phyloP scores from a whole-genome alignment of 2,329 filamentous ascomycete species.

The Fusarium humuli region DNA sequence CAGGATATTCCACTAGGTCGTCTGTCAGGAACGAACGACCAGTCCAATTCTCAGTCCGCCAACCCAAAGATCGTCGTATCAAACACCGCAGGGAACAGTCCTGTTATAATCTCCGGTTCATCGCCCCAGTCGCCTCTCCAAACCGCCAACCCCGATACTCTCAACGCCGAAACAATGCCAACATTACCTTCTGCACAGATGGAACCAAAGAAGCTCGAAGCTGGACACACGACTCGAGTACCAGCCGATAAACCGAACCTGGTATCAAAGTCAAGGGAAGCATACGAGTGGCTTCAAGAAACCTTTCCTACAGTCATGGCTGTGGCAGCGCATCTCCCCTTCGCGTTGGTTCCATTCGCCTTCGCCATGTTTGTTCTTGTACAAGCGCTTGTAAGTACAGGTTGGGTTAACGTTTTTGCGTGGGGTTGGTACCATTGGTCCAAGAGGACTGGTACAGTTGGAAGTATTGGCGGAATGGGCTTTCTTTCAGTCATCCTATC shows the following conservation, averaged over 20 bases:
- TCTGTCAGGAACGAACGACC: background rate
- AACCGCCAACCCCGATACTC: background rate
- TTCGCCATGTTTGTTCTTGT: constrained; percentile 82
- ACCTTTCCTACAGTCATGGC: constrained; percentile 77
- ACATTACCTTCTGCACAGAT: constrained; percentile 5
- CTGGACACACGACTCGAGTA: background rate
- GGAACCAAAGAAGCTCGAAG: background rate
- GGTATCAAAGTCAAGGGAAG: constrained; percentile 58
- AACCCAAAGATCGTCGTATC: constrained; percentile 14
- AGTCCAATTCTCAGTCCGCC: background rate
- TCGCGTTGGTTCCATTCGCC: constrained; percentile 76
- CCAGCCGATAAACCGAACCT: constrained; percentile 58
- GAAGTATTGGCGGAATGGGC: constrained; percentile 77
- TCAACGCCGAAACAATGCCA: background rate
- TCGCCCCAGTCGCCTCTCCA: background rate
- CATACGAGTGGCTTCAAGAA: constrained; percentile 71
- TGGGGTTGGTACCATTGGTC: constrained; percentile 82
- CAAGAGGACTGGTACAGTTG: constrained; percentile 73
- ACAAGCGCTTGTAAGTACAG: constrained; percentile 77
- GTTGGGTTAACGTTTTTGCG: constrained; percentile 79
- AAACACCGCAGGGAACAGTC: constrained; percentile 6
- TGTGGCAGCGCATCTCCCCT: constrained; percentile 73
- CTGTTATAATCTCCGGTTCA: constrained; percentile 8
- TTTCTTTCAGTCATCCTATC: constrained; percentile 77
- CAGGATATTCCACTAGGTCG: constrained; percentile 2